Evolutionary conservation across 768 basidiomycete genomes (phyloP), one percentile per base, ranked within the genome.

Genomic region (Termitomyces heimii): DNA sequence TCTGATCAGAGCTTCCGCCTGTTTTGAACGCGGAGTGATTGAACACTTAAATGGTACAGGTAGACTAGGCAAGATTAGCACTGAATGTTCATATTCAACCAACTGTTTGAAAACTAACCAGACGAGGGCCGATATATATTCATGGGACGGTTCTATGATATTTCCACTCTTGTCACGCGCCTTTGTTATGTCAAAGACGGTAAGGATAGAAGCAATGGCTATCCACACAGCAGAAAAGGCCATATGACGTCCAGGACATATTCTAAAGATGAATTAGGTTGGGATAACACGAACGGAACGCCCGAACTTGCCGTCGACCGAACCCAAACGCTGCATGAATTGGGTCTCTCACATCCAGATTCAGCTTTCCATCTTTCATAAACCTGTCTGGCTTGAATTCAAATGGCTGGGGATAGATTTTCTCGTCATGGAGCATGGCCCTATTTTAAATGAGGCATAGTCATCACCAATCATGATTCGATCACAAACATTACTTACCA

Each of bases 321-420:
- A 69, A 69, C 14, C 68, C 68, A 56, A 67, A 53, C 13, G 52
- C 52, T 31, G 40, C 51, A 31, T 53, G 51, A 22, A 26, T 26
- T 8, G 50, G 50, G 37, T 69, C 66, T 29, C 53, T 51, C 18
- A 63, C 56, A 7, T 52, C 56, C 9, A 48, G 57, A 14, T 63
- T 52, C 34, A 62, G 29, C 16, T 67, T 65, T 13, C 60, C 31
- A 50, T 68, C 53, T 62, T 74, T 60, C 63, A 70, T 46, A 56
- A 71, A 77, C 12, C 76, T 63, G 16, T 72, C 75, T 3, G 75
- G 75, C 16, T 64, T 61, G 62, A 75, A 76, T 7, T 16, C 44
- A 0, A 64, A 57, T 5, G 73, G 71, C 3, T 71, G 62, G 4
- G 70, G 67, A 55, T 75, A 76, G 28, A 62, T 62, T 7, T 55